Conservation (phyloP, 495 filamentous ascomycete genomes). For the Daldinia decipiens region DNA sequence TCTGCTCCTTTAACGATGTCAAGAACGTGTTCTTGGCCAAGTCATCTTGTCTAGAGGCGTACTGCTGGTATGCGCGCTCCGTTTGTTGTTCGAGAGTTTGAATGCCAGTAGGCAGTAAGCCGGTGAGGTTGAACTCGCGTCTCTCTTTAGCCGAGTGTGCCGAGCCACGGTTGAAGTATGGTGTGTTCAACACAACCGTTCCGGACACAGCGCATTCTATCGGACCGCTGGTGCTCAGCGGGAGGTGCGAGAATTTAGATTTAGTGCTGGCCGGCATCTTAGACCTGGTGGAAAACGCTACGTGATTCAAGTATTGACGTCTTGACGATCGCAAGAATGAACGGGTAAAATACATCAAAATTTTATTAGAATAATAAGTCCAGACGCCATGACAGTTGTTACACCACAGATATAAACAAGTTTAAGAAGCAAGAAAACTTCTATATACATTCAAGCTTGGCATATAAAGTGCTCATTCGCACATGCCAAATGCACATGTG, state of each 20-base stretch:
- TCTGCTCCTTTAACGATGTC: slow-evolving; percentile 87
- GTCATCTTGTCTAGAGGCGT: slow-evolving; percentile 72
- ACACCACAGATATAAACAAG: not conserved
- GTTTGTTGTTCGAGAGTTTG: slow-evolving; percentile 86
- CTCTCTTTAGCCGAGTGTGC: slow-evolving; percentile 78
- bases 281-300: slow-evolving; percentile 27
- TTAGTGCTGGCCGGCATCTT: slow-evolving; percentile 46
- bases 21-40: slow-evolving; percentile 88
- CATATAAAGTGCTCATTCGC: slow-evolving; percentile 22
- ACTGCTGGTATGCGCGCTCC: slow-evolving; percentile 82
- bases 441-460: slow-evolving; percentile 17
- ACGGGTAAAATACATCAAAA: slow-evolving; percentile 39
- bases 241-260: slow-evolving; percentile 67
- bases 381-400: not conserved
- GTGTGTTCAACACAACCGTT: slow-evolving; percentile 69
- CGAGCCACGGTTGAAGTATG: slow-evolving; percentile 86
- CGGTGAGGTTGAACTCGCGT: slow-evolving; percentile 72
- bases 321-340: slow-evolving; percentile 36
- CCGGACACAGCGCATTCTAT: slow-evolving; percentile 70
- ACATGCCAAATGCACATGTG: slow-evolving; percentile 20
- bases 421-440: slow-evolving; percentile 8
- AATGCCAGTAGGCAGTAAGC: slow-evolving; percentile 75
- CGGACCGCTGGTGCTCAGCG: slow-evolving; percentile 70
- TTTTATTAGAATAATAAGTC: slow-evolving; percentile 16
- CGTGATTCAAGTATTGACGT: slow-evolving; percentile 19